These are phyloP conservation scores for Colletotrichum godetiae DNA, from an alignment of 2,329 filamentous ascomycete genomes.

Conservation along the genomic window DNA sequence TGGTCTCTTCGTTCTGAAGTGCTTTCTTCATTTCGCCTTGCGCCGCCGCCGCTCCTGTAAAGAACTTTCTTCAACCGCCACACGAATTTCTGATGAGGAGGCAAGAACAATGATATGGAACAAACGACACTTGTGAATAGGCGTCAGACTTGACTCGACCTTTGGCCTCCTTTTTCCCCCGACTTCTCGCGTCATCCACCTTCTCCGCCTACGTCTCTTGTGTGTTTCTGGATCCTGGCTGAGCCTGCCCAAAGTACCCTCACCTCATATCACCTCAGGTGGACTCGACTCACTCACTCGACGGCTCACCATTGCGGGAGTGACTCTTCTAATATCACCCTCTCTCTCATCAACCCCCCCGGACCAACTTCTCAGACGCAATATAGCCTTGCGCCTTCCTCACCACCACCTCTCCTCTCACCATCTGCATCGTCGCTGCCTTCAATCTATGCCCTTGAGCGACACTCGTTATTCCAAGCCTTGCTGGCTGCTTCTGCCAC, in stretches of 20 bases:
- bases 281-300: not conserved
- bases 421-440: not conserved
- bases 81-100: not conserved
- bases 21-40: not conserved
- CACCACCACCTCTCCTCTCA: not conserved
- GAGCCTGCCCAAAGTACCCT: not conserved
- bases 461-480: not conserved
- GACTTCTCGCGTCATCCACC: constrained; percentile 4
- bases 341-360: not conserved
- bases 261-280: not conserved
- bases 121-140: constrained; percentile 9
- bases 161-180: constrained; percentile 10
- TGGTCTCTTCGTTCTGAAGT: not conserved
- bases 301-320: not conserved
- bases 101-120: constrained; percentile 19
- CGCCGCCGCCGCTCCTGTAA: not conserved
- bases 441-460: not conserved
- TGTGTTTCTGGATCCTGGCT: not conserved
- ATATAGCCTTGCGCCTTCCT: constrained; percentile 18
- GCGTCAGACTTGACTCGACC: constrained; percentile 29
- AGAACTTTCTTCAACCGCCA: not conserved
- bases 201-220: not conserved
- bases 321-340: not conserved
- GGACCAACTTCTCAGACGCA: not conserved
- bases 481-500: not conserved